A percentile compares a stretch with the other conserved stretches of the same genome.
These are phyloP conservation scores for Neospermospora avenae DNA, from an alignment of 2,329 filamentous ascomycete genomes.

Conservation along the genomic window DNA sequence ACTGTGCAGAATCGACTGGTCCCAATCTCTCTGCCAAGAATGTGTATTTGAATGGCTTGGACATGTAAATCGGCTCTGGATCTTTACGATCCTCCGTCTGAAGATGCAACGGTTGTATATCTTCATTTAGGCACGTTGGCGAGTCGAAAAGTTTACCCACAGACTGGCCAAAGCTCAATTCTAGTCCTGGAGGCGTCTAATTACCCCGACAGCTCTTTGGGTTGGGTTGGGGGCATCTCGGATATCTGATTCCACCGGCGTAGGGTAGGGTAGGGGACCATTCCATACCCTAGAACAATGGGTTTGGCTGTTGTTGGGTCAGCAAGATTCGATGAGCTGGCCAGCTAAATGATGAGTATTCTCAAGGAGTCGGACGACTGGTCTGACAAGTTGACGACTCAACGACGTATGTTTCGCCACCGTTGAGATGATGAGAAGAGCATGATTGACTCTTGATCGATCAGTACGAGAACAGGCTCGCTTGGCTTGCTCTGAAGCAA, in stretches of 20 bases:
- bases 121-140: background rate
- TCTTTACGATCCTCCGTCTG: background rate
- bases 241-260: slow-evolving; percentile 6
- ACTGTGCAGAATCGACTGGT: too few species aligned
- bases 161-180: slow-evolving; percentile 18
- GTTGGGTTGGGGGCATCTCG: slow-evolving; percentile 1
- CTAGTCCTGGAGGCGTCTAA: slow-evolving; percentile 14
- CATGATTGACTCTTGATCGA: background rate
- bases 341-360: too few species aligned
- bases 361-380: background rate
- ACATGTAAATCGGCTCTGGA: background rate
- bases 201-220: slow-evolving; percentile 22
- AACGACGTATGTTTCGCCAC: background rate
- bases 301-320: slow-evolving; percentile 19
- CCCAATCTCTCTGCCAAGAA: too few species aligned
- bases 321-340: slow-evolving; percentile 14
- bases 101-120: background rate
- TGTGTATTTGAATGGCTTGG: too few species aligned
- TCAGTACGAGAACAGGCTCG: background rate
- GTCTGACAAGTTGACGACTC: slow-evolving; percentile 2
- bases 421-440: background rate
- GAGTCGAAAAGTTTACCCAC: slow-evolving; percentile 1
- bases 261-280: background rate
- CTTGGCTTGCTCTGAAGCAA: too few species aligned
- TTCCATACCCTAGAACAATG: background rate